Conservation (phyloP, 2,329 filamentous ascomycete species). For the Colletotrichum nymphaeae region DNA sequence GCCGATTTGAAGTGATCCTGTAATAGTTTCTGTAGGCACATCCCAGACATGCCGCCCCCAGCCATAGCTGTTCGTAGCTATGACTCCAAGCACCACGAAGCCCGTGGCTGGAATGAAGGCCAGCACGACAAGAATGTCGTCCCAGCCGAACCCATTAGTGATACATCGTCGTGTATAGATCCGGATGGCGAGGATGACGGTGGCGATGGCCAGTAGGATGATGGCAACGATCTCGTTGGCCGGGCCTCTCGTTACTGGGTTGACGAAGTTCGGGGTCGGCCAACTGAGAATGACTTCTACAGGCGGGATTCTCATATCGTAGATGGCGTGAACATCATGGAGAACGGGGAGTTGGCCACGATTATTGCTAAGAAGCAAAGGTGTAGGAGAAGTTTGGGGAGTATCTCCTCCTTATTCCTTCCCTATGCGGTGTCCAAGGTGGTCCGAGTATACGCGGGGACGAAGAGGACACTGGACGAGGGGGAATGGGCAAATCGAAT, state of each 20-base stretch:
- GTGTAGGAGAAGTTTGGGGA: background rate
- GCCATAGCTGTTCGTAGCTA: constrained; percentile 41
- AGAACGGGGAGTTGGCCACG: background rate
- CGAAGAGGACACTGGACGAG: constrained; percentile 9
- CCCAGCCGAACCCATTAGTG: constrained; percentile 48
- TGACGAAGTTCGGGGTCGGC: constrained; percentile 46
- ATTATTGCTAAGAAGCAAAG: background rate
- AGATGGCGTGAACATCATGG: constrained; percentile 25
- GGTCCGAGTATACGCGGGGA: constrained; percentile 1
- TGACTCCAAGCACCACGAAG: constrained; percentile 45
- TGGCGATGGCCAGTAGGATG: constrained; percentile 43
- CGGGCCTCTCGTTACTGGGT: constrained; percentile 46
- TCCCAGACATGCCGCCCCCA: constrained; percentile 51
- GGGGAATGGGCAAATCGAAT: constrained; percentile 10
- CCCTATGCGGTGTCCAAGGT: background rate
- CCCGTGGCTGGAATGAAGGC: constrained; percentile 49
- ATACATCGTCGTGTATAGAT: constrained; percentile 48
- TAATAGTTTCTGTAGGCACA: constrained; percentile 38
- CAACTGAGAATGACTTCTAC: constrained; percentile 41
- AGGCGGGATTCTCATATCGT: constrained; percentile 38
- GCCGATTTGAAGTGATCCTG: constrained; percentile 42
- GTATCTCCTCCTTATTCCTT: constrained; percentile 17
- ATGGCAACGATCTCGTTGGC: constrained; percentile 42
- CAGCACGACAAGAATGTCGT: constrained; percentile 50
- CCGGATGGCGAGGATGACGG: constrained; percentile 46